phyloP scores from a whole-genome alignment of 257 asterid species.

The Solanum raphanifolium region DNA sequence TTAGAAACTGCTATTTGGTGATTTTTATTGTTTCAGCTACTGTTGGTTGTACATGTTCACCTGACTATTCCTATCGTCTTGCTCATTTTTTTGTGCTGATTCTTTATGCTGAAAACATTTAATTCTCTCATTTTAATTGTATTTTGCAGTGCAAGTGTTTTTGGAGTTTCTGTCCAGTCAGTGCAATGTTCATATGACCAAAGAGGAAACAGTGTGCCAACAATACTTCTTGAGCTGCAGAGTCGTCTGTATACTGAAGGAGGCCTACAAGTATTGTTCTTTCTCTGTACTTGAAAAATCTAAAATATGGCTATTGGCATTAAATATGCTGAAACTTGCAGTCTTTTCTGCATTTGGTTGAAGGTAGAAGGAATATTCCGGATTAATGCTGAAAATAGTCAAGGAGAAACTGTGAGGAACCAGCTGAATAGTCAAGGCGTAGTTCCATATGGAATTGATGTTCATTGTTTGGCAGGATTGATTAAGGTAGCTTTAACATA shows the following conservation, averaged over 20 bases:
- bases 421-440: conserved; percentile 58
- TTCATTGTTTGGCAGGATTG: conserved; percentile 82
- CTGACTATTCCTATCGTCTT: neutral
- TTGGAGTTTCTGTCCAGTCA: conserved; percentile 82
- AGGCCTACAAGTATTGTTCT: conserved; percentile 53
- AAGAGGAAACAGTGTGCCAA: conserved; percentile 79
- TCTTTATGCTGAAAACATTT: neutral
- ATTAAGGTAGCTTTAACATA: conserved; percentile 46
- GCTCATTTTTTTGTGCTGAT: neutral
- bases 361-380: conserved; percentile 92
- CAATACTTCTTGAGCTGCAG: conserved; percentile 72
- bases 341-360: neutral
- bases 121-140: neutral
- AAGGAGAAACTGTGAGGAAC: conserved; percentile 48
- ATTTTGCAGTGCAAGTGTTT: conserved; percentile 52
- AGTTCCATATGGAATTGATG: conserved; percentile 65
- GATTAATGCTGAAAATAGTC: conserved; percentile 65
- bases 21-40: neutral
- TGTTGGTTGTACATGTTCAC: neutral
- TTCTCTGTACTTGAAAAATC: neutral
- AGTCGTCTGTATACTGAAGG: conserved; percentile 54
- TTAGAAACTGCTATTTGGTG: neutral
- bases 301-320: neutral
- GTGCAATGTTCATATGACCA: conserved; percentile 74
- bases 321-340: neutral